Evolutionary conservation across 1,284 basidiomycete genomes (phyloP).

Genomic region (Cystobasidium sp.): DNA sequence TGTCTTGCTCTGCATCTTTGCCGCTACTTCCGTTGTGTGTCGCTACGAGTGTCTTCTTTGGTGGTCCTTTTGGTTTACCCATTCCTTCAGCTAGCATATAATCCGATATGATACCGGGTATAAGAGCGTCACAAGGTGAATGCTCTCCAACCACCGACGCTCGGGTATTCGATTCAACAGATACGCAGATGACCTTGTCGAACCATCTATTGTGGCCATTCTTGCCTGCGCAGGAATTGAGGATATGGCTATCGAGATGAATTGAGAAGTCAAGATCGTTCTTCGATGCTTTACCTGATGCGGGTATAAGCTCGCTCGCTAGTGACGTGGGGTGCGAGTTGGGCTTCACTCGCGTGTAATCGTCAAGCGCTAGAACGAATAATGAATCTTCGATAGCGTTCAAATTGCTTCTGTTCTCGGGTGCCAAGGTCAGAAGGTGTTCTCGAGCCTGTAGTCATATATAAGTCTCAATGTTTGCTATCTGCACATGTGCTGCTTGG

Average conservation of each 20-base stretch:
- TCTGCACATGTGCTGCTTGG: not conserved
- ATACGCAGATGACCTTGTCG: slow-evolving; percentile 83
- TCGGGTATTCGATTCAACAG: slow-evolving; percentile 82
- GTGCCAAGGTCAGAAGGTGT: slow-evolving; percentile 70
- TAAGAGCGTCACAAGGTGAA: slow-evolving; percentile 86
- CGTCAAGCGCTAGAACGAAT: slow-evolving; percentile 69
- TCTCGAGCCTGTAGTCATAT: slow-evolving; percentile 68
- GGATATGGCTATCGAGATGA: slow-evolving; percentile 75
- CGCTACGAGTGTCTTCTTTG: slow-evolving; percentile 10
- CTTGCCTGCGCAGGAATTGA: slow-evolving; percentile 70
- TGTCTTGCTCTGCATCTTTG: slow-evolving; percentile 23
- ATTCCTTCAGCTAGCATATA: slow-evolving; percentile 69
- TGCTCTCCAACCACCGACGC: slow-evolving; percentile 92
- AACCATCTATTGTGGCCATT: slow-evolving; percentile 85
- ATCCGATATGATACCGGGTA: slow-evolving; percentile 88
- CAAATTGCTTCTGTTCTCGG: slow-evolving; percentile 67
- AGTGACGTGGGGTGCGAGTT: slow-evolving; percentile 34
- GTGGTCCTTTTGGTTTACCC: slow-evolving; percentile 36
- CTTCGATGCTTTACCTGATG: slow-evolving; percentile 63
- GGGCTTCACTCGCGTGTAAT: slow-evolving; percentile 60
- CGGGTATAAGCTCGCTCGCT: slow-evolving; percentile 53
- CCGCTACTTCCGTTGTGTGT: slow-evolving; percentile 61
- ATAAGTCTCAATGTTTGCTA: too few relatives aligned
- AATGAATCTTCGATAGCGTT: slow-evolving; percentile 73
- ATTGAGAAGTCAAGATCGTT: slow-evolving; percentile 56